phyloP scores from a whole-genome alignment of 371 early-diverging fungal genomes.

The Mortierella sp. region DNA sequence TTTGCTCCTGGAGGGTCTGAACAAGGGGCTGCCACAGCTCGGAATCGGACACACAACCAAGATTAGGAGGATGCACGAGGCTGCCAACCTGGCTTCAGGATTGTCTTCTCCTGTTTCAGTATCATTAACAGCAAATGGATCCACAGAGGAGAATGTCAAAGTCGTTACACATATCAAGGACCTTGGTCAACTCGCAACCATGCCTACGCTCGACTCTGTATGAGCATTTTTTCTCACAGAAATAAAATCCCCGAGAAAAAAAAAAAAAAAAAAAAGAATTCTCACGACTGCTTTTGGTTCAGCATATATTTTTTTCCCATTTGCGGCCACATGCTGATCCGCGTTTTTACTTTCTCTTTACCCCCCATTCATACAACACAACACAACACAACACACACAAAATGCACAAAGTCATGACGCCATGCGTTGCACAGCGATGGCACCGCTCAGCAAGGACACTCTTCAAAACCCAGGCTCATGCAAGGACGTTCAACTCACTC shows the following conservation, averaged over 20 bases:
- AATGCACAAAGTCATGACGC: conserved; percentile 22
- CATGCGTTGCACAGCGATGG: conserved; percentile 8
- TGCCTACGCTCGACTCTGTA: conserved; percentile 31
- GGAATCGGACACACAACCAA: conserved; percentile 53
- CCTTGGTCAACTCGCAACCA: conserved; percentile 28
- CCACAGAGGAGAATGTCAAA: conserved; percentile 15
- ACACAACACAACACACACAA: conserved; percentile 3
- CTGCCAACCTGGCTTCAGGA: conserved; percentile 15
- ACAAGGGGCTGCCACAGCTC: conserved; percentile 86
- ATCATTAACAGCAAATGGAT: not conserved
- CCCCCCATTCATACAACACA: not conserved
- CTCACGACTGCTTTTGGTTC: not conserved
- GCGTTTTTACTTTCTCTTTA: not conserved
- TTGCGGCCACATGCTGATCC: not conserved
- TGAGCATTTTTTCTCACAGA: not conserved
- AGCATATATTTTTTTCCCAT: not conserved
- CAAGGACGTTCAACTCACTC: conserved; percentile 13
- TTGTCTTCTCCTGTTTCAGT: conserved; percentile 16
- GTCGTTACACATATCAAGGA: conserved; percentile 55
- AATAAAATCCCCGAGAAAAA: no score
- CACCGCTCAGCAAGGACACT: conserved; percentile 8
- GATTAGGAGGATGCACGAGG: conserved; percentile 47
- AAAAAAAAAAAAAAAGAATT: not conserved
- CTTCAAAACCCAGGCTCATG: not conserved
- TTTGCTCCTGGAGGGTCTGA: conserved; percentile 92